A percentile compares a stretch with the other conserved stretches of the same genome.
These are phyloP conservation scores for Ganoderma meredithae DNA, from an alignment of 1,284 basidiomycete genomes.

Conservation along the genomic window DNA sequence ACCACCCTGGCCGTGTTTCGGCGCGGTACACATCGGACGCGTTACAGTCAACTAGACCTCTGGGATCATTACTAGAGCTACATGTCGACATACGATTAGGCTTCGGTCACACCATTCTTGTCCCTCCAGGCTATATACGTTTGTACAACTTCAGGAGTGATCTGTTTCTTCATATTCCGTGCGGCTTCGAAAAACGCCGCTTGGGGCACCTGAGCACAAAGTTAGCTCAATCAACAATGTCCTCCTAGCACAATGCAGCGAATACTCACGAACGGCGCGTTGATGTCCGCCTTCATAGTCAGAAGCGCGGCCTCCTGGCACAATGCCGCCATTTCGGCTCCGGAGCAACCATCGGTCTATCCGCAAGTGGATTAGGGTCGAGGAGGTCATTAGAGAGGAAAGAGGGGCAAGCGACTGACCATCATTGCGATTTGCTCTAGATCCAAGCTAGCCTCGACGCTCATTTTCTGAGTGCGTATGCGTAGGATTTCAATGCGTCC, in stretches of 20 bases:
- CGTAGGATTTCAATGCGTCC: slow-evolving; percentile 87
- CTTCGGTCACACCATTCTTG: slow-evolving; percentile 43
- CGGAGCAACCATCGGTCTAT: slow-evolving; percentile 94
- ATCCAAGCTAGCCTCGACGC: slow-evolving; percentile 75
- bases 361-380: background rate
- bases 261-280: slow-evolving; percentile 73
- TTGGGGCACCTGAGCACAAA: slow-evolving; percentile 68
- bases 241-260: background rate
- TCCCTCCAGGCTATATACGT: slow-evolving; percentile 75
- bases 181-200: slow-evolving; percentile 82
- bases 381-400: background rate
- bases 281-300: slow-evolving; percentile 88
- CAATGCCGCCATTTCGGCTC: slow-evolving; percentile 91
- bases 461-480: slow-evolving; percentile 85
- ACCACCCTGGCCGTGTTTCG: background rate
- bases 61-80: background rate
- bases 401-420: slow-evolving; percentile 44
- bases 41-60: background rate
- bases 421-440: slow-evolving; percentile 75
- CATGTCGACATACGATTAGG: slow-evolving; percentile 20
- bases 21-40: background rate
- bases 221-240: background rate
- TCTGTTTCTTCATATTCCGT: slow-evolving; percentile 77
- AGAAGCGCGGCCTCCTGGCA: slow-evolving; percentile 96
- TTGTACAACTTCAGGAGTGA: slow-evolving; percentile 83